Conservation (phyloP, 139 green algal genomes). For the Chlorella sp. region DNA sequence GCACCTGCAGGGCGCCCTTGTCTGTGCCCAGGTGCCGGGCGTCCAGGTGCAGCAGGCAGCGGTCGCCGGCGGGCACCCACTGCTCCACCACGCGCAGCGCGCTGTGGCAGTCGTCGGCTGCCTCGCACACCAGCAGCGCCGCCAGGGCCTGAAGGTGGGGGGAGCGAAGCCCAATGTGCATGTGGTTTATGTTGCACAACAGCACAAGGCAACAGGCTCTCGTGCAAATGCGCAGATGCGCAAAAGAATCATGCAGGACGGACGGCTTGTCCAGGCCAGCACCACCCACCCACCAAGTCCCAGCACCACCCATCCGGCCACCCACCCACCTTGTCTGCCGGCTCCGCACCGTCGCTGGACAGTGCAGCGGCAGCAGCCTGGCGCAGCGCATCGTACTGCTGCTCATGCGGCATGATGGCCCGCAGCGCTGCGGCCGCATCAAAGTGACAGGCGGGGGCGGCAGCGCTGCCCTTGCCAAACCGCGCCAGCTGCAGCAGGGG, state of each 20-base stretch:
- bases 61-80: neutral
- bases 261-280: too few species aligned
- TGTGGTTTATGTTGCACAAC: too few species aligned
- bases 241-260: too few species aligned
- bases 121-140: slow-evolving; percentile 29
- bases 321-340: neutral
- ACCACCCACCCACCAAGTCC: neutral
- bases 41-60: slow-evolving; percentile 26
- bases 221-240: too few species aligned
- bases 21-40: neutral
- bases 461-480: neutral
- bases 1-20: slow-evolving; percentile 8
- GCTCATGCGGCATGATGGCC: neutral
- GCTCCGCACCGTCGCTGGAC: neutral
- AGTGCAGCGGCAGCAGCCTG: neutral
- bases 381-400: neutral
- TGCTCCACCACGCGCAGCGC: neutral
- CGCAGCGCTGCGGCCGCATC: slow-evolving; percentile 1
- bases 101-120: neutral
- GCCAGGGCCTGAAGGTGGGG: neutral
- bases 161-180: too few species aligned
- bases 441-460: neutral
- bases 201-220: too few species aligned
- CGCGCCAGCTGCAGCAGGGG: neutral
- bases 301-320: neutral